Conservation (phyloP, 2,329 filamentous ascomycete genomes). For the Colletotrichum sp. region DNA sequence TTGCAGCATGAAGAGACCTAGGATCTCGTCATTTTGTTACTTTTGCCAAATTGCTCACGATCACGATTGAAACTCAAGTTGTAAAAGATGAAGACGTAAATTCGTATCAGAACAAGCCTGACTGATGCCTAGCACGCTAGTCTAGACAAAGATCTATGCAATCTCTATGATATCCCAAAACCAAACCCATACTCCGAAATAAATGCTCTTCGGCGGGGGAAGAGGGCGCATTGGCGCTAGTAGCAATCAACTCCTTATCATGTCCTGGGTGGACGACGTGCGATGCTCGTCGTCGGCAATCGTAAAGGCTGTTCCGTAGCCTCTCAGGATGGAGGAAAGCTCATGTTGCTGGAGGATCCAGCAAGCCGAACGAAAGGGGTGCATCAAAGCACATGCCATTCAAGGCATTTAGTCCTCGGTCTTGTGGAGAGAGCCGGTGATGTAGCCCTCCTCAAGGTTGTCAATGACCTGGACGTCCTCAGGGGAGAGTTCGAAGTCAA, state of each 20-base stretch:
- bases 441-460: conserved; percentile 27
- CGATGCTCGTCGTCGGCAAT: conserved; percentile 1
- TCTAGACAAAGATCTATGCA: neutral
- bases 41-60: neutral
- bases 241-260: conserved; percentile 15
- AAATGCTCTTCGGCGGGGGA: conserved; percentile 6
- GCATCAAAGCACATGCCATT: neutral
- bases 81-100: neutral
- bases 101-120: conserved; percentile 14
- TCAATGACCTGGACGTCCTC: conserved; percentile 51
- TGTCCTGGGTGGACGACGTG: conserved; percentile 21
- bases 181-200: conserved; percentile 1
- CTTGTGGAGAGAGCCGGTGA: conserved; percentile 42
- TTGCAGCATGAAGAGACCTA: neutral
- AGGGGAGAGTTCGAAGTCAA: conserved; percentile 61
- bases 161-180: neutral
- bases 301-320: conserved; percentile 5
- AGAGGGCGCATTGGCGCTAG: neutral
- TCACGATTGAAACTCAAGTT: neutral
- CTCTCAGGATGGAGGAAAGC: conserved; percentile 20
- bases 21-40: neutral
- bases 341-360: neutral
- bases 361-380: neutral
- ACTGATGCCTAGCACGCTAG: conserved; percentile 1
- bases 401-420: conserved; percentile 35